phyloP scores from a whole-genome alignment of 2,329 filamentous ascomycete species.

The Scedosporium minutisporum region DNA sequence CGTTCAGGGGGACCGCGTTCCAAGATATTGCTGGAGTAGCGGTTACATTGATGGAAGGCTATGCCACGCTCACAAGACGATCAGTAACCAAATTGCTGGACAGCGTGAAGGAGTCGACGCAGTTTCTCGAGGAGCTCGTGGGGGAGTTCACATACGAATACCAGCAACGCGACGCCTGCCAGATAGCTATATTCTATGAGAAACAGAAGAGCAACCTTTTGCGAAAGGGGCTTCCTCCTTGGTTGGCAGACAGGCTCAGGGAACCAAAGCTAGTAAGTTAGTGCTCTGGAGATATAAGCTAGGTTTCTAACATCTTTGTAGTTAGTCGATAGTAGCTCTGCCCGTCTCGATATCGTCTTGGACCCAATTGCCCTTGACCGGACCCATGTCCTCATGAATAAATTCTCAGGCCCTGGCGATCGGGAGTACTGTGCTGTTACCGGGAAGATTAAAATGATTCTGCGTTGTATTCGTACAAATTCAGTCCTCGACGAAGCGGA shows the following conservation, averaged over 20 bases:
- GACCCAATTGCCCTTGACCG: constrained; percentile 15
- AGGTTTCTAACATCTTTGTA: constrained; percentile 7
- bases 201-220: constrained; percentile 11
- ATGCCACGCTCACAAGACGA: constrained; percentile 9
- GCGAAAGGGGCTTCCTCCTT: constrained; percentile 11
- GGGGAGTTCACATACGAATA: constrained; percentile 13
- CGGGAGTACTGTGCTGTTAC: constrained; percentile 12
- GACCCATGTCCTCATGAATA: constrained; percentile 17
- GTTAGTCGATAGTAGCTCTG: constrained; percentile 16
- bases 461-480: constrained; percentile 11
- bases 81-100: constrained; percentile 12
- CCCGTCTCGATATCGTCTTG: constrained; percentile 15
- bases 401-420: constrained; percentile 13
- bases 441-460: constrained; percentile 12
- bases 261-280: constrained; percentile 6
- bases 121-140: constrained; percentile 13
- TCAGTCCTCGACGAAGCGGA: constrained; percentile 13
- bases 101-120: constrained; percentile 10
- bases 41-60: constrained; percentile 10
- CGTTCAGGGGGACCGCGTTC: constrained; percentile 19
- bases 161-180: constrained; percentile 5
- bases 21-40: constrained; percentile 14
- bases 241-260: constrained; percentile 8
- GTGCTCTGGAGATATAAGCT: background rate
- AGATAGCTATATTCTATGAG: constrained; percentile 16